phyloP scores from a whole-genome alignment of 306 rosid genomes.

The Hippophae rhamnoides region DNA sequence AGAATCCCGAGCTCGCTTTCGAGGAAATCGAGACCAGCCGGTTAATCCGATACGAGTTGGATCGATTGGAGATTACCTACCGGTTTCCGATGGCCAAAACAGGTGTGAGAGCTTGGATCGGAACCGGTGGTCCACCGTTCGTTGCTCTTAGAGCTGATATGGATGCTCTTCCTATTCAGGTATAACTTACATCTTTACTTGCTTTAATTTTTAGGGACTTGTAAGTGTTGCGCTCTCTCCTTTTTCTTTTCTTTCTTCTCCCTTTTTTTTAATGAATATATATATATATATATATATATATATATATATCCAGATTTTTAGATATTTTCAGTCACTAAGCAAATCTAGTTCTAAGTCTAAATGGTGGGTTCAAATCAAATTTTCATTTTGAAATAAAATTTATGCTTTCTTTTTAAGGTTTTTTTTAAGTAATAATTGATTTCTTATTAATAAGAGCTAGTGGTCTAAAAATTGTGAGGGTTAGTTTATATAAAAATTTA shows the following conservation, averaged over 20 bases:
- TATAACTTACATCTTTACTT: not conserved
- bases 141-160: conserved; percentile 94
- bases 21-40: conserved; percentile 79
- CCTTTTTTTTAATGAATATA: not conserved
- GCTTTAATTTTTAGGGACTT: not conserved
- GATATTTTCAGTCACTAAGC: no score
- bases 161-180: conserved; percentile 99
- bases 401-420: no score
- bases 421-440: no score
- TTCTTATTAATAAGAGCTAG: no score
- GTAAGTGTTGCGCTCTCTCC: not conserved
- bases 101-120: conserved; percentile 82
- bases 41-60: conserved; percentile 60
- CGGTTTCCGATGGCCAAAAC: conserved; percentile 61
- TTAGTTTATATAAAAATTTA: no score
- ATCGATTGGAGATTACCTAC: conserved; percentile 60
- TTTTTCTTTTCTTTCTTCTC: not conserved
- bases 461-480: no score
- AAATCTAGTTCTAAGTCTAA: no score
- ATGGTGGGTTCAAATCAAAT: no score
- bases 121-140: conserved; percentile 83
- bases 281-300: not conserved
- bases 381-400: no score
- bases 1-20: conserved; percentile 81
- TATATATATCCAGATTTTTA: not conserved